Percentiles rank a stretch among this genome's conserved stretches.
Conservation (phyloP, 805 yeast genomes). For the Ogataea saltuana region DNA sequence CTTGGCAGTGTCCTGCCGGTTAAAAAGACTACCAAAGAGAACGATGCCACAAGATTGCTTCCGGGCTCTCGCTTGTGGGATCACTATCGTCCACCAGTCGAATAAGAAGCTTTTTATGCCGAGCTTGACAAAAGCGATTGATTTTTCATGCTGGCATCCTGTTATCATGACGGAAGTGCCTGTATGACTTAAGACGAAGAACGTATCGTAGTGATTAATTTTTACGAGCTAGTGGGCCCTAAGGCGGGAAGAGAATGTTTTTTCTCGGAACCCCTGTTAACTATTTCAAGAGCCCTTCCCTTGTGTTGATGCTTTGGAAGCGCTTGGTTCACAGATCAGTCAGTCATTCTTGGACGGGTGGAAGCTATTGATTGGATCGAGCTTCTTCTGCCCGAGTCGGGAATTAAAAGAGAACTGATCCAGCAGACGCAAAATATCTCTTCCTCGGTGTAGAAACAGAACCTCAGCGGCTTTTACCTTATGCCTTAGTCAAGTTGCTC, state of each 20-base stretch:
- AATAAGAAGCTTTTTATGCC: slow-evolving; percentile 20
- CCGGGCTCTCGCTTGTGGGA: slow-evolving; percentile 36
- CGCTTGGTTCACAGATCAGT: slow-evolving; percentile 14
- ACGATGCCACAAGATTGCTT: slow-evolving; percentile 34
- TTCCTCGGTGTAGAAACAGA: too few relatives aligned
- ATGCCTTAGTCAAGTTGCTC: too few relatives aligned
- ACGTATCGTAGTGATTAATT: slow-evolving; percentile 16
- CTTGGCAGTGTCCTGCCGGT: slow-evolving; percentile 29
- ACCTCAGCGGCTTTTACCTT: too few relatives aligned
- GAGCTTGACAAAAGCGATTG: slow-evolving; percentile 30
- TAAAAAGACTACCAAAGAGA: slow-evolving; percentile 28
- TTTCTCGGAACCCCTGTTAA: slow-evolving; percentile 20
- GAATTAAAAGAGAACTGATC: background rate
- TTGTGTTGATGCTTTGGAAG: slow-evolving; percentile 9
- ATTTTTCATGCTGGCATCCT: slow-evolving; percentile 26
- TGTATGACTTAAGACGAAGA: slow-evolving; percentile 25
- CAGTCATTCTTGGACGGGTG: slow-evolving; percentile 3
- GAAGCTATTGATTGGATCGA: slow-evolving; percentile 2
- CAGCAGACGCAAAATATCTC: slow-evolving; percentile 1
- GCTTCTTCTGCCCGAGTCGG: background rate
- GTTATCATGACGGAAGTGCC: slow-evolving; percentile 29
- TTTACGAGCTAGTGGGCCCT: slow-evolving; percentile 26
- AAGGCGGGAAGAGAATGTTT: slow-evolving; percentile 30
- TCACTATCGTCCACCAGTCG: slow-evolving; percentile 20
- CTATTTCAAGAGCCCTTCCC: slow-evolving; percentile 11